Evolutionary conservation across 2,329 filamentous ascomycete species (phyloP), one percentile per base, ranked within the genome.

Genomic region (Elsinoe batatas): DNA sequence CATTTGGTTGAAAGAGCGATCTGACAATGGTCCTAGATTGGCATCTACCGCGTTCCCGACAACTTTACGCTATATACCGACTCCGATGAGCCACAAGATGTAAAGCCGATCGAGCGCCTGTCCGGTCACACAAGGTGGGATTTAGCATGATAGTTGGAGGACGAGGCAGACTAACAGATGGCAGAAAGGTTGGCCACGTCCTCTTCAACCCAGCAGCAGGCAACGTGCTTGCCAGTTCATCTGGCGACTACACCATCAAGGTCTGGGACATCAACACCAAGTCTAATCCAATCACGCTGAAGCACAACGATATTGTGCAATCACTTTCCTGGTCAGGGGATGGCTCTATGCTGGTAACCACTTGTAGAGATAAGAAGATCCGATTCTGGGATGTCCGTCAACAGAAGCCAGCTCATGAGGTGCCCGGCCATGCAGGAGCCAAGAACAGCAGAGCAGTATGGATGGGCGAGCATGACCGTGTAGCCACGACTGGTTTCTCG

Each of bases 381-480:
- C 85, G 93, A 59, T 84, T 97, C 60, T 98, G 93, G 93, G 93
- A 98, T 77, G 89, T 91, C 58, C 85, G 93, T 68, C 91, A 96
- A 76, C 87, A 97, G 74, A 86, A 81, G 71, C 82, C 91, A 12
- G 87, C 85, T 4, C 87, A 95, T 66, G 91, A 96, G 69, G 83
- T 85, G 12, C 75, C 83, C 4, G 93, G 93, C 59, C 93, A 98
- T 70, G 80, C 84, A 30, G 93, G 93, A 57, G 93, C 93, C 63
- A 98, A 98, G 81, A 97, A 95, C 78, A 96, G 91, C 73, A 86
- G 93, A 68, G 86, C 87, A 30, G 91, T 95, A 12, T 98, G 93
- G 93, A 81, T 98, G 79, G 93, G 91, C 67, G 93, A 97, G 73
- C 89, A 94, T 68, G 94, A 97, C 74, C 84, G 91, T 61, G 85